These are phyloP conservation scores for Rhodotorula diobovata DNA, from an alignment of 768 basidiomycete species.

Conservation along the genomic window DNA sequence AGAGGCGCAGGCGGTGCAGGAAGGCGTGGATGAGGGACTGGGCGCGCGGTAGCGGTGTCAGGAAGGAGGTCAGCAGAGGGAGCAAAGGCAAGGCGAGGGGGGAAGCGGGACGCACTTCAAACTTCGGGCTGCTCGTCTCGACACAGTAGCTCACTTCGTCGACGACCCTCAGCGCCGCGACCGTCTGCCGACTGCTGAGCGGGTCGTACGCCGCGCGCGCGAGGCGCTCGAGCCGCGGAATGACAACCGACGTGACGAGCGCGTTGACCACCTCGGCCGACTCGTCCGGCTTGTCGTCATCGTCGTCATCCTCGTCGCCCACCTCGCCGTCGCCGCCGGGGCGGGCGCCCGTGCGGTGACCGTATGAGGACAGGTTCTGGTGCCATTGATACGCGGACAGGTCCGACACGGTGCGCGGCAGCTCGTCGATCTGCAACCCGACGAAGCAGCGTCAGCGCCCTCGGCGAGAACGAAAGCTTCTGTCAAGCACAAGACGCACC, in stretches of 20 bases:
- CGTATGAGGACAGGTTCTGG: conserved; percentile 13
- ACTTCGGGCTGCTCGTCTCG: conserved; percentile 47
- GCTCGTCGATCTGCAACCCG: conserved; percentile 32
- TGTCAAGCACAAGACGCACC: conserved; percentile 44
- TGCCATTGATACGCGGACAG: conserved; percentile 43
- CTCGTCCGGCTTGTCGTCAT: conserved; percentile 47
- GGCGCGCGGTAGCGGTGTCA: not conserved
- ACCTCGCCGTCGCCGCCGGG: conserved; percentile 1
- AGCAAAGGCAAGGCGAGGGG: not conserved
- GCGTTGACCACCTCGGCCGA: conserved; percentile 47
- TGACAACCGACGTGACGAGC: conserved; percentile 49
- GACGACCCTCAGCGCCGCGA: conserved; percentile 46
- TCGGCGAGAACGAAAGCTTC: not conserved
- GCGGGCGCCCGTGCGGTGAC: conserved; percentile 47
- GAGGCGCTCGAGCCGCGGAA: conserved; percentile 45
- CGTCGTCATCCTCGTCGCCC: conserved; percentile 28
- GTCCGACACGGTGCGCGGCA: conserved; percentile 29
- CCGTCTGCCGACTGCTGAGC: conserved; percentile 47
- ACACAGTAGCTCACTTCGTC: conserved; percentile 49
- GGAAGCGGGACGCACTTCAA: conserved; percentile 44
- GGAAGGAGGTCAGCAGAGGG: too few relatives aligned
- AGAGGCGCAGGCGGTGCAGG: conserved; percentile 28
- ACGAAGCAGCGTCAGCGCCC: not conserved
- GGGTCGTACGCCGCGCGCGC: conserved; percentile 48
- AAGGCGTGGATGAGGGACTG: conserved; percentile 37